Conservation (phyloP, 192 early-diverging fungal species). For the Linnemannia exigua region DNA sequence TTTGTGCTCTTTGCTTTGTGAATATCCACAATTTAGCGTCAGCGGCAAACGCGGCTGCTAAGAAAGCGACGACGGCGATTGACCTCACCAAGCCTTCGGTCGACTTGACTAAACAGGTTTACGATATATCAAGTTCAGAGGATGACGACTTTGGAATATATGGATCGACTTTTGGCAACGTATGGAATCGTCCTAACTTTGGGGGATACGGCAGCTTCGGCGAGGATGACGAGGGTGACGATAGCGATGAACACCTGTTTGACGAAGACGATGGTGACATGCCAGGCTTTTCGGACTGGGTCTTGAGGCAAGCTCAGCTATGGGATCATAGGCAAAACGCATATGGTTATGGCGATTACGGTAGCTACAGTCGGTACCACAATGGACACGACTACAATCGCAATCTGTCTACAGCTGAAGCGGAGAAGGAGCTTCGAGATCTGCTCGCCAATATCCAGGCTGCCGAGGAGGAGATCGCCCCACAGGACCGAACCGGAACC, state of each 20-base stretch:
- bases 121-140: slow-evolving; percentile 35
- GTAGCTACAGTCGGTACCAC: background rate
- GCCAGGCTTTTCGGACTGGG: background rate
- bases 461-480: slow-evolving; percentile 43
- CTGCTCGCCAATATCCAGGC: slow-evolving; percentile 54
- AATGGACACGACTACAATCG: slow-evolving; percentile 11
- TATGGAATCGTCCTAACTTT: background rate
- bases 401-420: slow-evolving; percentile 17
- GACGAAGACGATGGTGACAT: background rate
- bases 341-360: background rate
- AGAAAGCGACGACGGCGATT: background rate
- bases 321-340: background rate
- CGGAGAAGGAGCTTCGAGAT: slow-evolving; percentile 51
- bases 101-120: slow-evolving; percentile 37
- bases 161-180: background rate
- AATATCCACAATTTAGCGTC: background rate
- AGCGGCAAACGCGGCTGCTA: background rate
- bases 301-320: background rate
- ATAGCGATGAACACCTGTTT: background rate
- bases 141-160: background rate
- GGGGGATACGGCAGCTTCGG: background rate
- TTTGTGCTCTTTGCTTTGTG: background rate
- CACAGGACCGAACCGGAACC: slow-evolving; percentile 60
- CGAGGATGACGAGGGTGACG: slow-evolving; percentile 10
- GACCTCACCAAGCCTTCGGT: slow-evolving; percentile 27